phyloP scores from a whole-genome alignment of 2,329 filamentous ascomycete species.

The Cladosporium cucumerinum region DNA sequence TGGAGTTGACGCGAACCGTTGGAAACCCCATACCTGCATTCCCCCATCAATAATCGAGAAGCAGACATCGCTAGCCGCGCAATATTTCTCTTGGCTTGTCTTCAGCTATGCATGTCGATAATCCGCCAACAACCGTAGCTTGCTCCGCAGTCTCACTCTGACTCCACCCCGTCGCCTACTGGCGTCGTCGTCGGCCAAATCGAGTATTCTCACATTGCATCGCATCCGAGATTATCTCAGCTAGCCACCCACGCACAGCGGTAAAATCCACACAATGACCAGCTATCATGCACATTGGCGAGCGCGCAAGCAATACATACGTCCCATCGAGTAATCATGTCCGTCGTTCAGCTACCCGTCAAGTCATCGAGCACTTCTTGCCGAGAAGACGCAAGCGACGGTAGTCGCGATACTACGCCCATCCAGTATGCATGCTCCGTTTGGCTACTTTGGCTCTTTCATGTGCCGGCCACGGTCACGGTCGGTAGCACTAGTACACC shows the following conservation, averaged over 20 bases:
- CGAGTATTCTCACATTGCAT: background rate
- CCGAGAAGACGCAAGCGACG: background rate
- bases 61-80: background rate
- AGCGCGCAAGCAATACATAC: background rate
- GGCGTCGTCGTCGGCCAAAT: background rate
- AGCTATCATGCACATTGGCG: background rate
- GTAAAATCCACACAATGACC: background rate
- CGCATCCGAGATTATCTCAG: background rate
- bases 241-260: background rate
- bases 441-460: background rate
- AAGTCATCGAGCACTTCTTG: background rate
- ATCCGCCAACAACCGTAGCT: background rate
- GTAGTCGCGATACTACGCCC: background rate
- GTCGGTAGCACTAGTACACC: background rate
- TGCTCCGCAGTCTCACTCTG: background rate
- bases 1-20: background rate
- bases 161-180: background rate
- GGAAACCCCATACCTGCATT: background rate
- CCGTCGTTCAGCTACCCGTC: no score
- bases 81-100: background rate
- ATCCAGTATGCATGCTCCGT: background rate
- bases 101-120: background rate
- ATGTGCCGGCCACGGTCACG: no score
- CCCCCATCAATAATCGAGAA: background rate
- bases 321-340: no score